phyloP scores from a whole-genome alignment of 2,329 filamentous ascomycete species.

The Beauveria sp. region DNA sequence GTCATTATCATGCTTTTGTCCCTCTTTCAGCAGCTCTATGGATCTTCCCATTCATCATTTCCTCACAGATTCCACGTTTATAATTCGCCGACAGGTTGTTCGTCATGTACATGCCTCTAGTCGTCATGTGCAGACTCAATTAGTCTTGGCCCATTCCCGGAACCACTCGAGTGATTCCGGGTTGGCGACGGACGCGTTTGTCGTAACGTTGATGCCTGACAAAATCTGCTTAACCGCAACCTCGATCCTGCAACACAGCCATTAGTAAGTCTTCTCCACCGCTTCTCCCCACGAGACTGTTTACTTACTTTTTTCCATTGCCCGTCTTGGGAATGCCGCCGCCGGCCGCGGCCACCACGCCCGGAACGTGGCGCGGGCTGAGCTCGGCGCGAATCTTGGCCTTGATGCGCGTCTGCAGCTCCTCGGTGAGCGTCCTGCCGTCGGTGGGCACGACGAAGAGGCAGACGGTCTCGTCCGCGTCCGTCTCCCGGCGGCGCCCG shows the following conservation, averaged over 20 bases:
- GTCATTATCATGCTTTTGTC: background rate
- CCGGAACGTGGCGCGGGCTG: conserved; percentile 83
- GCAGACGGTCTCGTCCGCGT: conserved; percentile 79
- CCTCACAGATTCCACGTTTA: too few species aligned
- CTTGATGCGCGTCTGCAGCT: conserved; percentile 58
- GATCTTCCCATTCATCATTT: too few species aligned
- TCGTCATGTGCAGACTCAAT: conserved; percentile 23
- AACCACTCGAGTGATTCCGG: conserved; percentile 86
- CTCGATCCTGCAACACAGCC: conserved; percentile 56
- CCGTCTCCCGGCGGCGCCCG: conserved; percentile 62
- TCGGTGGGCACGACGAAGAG: conserved; percentile 75
- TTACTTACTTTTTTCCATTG: conserved; percentile 85
- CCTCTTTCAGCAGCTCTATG: background rate
- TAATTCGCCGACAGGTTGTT: too few species aligned
- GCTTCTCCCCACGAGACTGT: background rate
- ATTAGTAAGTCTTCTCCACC: conserved; percentile 12
- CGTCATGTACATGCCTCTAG: background rate
- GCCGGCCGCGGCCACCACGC: conserved; percentile 68
- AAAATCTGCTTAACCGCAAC: conserved; percentile 95
- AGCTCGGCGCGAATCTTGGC: conserved; percentile 65
- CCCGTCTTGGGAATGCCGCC: conserved; percentile 82
- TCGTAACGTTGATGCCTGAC: conserved; percentile 78
- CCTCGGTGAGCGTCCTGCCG: conserved; percentile 47
- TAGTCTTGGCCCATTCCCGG: conserved; percentile 59
- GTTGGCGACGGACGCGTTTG: conserved; percentile 89